These are phyloP conservation scores for Cladosporium sp. DNA, from an alignment of 2,329 filamentous ascomycete species.

Conservation along the genomic window DNA sequence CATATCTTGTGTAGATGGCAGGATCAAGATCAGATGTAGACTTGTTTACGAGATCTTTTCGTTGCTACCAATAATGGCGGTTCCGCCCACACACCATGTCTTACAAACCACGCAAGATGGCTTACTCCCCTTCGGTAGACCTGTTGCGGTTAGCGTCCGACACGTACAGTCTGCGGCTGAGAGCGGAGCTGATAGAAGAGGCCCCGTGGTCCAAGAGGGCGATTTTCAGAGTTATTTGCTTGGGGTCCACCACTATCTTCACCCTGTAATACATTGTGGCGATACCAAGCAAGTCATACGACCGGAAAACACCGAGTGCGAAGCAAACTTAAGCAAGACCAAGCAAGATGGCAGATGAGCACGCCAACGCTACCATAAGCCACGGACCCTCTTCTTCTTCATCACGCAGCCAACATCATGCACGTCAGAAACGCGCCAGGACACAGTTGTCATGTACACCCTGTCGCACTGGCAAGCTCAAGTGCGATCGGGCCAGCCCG, in stretches of 20 bases:
- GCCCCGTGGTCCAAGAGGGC: neutral
- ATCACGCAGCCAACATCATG: conserved; percentile 22
- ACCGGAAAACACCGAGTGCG: neutral
- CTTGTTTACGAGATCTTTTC: neutral
- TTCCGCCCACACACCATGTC: neutral
- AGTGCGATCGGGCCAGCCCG: conserved; percentile 38
- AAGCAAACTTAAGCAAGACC: no score
- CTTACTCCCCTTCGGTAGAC: neutral
- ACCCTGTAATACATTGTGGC: neutral
- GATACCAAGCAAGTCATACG: neutral
- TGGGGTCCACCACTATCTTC: neutral
- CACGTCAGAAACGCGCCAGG: conserved; percentile 39
- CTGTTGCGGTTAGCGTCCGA: neutral
- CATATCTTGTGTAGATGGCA: neutral
- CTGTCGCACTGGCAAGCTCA: conserved; percentile 40
- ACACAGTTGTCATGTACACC: conserved; percentile 39
- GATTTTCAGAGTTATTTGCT: neutral
- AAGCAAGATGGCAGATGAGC: conserved; percentile 9
- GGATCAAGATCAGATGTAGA: neutral
- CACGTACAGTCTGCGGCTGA: conserved; percentile 11
- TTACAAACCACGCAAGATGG: neutral
- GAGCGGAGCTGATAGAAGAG: neutral
- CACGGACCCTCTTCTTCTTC: neutral
- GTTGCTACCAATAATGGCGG: neutral
- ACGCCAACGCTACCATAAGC: neutral